Evolutionary conservation across 768 basidiomycete genomes (phyloP), one percentile per base, ranked within the genome.

Genomic region (Cubamyces sp.): DNA sequence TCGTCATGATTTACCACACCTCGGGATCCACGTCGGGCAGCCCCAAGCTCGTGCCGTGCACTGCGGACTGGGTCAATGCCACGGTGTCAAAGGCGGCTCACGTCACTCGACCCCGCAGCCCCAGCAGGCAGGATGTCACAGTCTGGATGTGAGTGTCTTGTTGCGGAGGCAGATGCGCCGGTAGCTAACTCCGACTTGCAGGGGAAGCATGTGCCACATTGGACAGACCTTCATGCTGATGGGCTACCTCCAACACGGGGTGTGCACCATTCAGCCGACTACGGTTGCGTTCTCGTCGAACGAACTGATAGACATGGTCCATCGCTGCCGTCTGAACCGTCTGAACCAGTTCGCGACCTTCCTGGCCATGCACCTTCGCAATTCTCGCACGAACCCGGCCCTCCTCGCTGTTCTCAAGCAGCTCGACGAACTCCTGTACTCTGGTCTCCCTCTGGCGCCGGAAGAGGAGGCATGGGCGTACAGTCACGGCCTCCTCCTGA

Each of bases 141-240:
- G 81, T 83, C 7, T 89, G 84, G 84, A 87, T 91, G 90, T 90
- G 66, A 76, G 87, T 81, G 56, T 52, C 70, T 63, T 64, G 56
- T 63, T 53, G 49, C 62, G 47, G 43, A 45, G 50, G 39, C 67
- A 61, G 55, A 41, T 55, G 66, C 66, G 69, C 67, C 30, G 45
- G 46, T 78, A 69, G 75, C 71, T 77, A 66, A 64, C 61, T 65
- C 51, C 63, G 72, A 60, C 66, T 57, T 23, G 49, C 76, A 91
- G 89, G 80, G 90, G 91, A 60, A 88, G 87, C 78, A 88, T 92
- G 88, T 91, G 87, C 71, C 91, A 91, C 74, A 91, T 91, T 63
- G 91, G 75, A 28, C 88, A 91, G 73, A 84, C 81, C 43, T 90
- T 86, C 80, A 86, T 91, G 85, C 78, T 92, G 47, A 75, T 91